Base-by-base conservation (phyloP, 2,329 filamentous ascomycete genomes). In the Hypoxylon sp. region DNA sequence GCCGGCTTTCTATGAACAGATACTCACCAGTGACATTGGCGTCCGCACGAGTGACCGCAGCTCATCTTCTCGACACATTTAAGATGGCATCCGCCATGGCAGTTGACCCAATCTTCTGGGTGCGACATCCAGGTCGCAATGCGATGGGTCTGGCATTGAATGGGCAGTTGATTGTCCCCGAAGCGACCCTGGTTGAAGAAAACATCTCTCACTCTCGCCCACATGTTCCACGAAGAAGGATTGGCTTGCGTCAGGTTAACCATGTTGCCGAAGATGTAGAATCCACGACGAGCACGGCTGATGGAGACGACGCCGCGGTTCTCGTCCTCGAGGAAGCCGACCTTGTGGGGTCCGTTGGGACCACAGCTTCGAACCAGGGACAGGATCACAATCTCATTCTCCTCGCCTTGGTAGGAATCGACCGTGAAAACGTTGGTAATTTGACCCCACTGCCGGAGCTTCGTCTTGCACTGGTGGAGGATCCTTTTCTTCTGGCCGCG, bases 331-430 rank as follows among this genome's bases (percentile, higher is more conserved):
- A 96, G 78, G 65, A 97, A 97, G 0, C 93, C 93, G 24, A 92
- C 87, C 1, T 67, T 67, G 33, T 67, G 65, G 2, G 62, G 66
- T 1, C 63, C 65, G 0, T 78, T 77, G 3, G 76, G 69, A 1
- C 75, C 67, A 29, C 88, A 89, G 62, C 88, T 92, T 38, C 93
- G 84, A 2, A 95, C 92, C 0, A 96, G 77, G 0, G 92, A 96
- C 0, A 97, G 77, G 1, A 97, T 71, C 8, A 97, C 81, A 7
- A 97, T 79, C 20, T 93, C 89, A 60, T 96, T 97, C 70, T 97
- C 92, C 67, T 97, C 92, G 10, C 92, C 92, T 72, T 97, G 92
- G 68, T 94, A 97, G 0, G 89, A 91, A 68, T 97, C 93, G 0
- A 97, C 90, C 0, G 92, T 97, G 27, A 85, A 84, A 1, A 96